A percentile compares a stretch with the other conserved stretches of the same genome.
phyloP scores from a whole-genome alignment of 352 stramenopile genomes.

The Globisporangium rhizosaccharum region DNA sequence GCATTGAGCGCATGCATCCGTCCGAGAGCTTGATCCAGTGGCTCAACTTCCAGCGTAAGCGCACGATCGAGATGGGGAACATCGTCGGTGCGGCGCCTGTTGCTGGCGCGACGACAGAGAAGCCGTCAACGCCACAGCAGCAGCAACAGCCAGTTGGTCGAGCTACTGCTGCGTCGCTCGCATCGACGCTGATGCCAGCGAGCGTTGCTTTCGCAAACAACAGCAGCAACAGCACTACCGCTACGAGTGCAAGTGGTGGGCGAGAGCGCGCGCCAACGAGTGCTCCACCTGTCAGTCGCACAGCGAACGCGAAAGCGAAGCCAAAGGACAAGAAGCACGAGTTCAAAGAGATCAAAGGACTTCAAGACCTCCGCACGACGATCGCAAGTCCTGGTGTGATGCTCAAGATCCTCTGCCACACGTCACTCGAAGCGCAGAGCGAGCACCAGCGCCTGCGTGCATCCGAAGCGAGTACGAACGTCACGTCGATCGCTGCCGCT shows the following conservation, averaged over 20 bases:
- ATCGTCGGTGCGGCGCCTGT: background rate
- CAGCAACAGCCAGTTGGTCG: background rate
- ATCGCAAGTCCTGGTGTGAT: slow-evolving; percentile 59
- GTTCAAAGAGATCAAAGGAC: slow-evolving; percentile 53
- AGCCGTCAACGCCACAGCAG: background rate
- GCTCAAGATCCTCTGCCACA: slow-evolving; percentile 71
- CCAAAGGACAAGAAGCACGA: slow-evolving; percentile 66
- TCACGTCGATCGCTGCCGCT: slow-evolving; percentile 4
- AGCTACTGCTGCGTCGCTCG: background rate
- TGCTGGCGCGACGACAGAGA: background rate
- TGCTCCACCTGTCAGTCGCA: background rate
- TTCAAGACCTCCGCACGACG: slow-evolving; percentile 49
- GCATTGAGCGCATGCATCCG: slow-evolving; percentile 38
- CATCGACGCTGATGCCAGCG: background rate
- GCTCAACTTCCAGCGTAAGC: slow-evolving; percentile 63
- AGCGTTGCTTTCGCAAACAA: background rate
- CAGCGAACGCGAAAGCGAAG: slow-evolving; percentile 16
- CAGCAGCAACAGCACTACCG: too few relatives aligned
- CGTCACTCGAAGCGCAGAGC: slow-evolving; percentile 34
- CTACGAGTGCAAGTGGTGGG: background rate
- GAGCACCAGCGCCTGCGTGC: slow-evolving; percentile 52
- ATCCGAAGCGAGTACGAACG: slow-evolving; percentile 19
- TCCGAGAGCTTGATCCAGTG: slow-evolving; percentile 63
- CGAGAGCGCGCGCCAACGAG: background rate
- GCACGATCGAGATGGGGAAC: slow-evolving; percentile 27